phyloP scores from a whole-genome alignment of 1,284 basidiomycete genomes.

The Naganishia cerealis region DNA sequence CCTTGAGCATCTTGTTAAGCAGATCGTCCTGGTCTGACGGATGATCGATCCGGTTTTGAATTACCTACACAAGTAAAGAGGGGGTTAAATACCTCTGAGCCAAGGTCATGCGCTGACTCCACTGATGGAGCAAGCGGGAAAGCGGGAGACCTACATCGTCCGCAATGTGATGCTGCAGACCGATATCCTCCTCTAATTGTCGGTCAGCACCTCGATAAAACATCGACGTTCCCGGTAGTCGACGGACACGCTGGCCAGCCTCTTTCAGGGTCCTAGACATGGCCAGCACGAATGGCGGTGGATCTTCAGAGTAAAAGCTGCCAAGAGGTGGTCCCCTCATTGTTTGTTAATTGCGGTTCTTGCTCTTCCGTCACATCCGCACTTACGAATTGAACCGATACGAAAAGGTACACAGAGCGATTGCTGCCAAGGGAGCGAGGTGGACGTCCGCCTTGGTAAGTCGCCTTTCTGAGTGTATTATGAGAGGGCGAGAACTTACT shows the following conservation, averaged over 20 bases:
- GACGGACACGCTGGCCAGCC: conserved; percentile 51
- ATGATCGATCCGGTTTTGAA: conserved; percentile 53
- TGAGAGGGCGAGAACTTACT: conserved; percentile 41
- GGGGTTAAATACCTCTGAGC: not conserved
- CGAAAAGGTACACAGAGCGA: conserved; percentile 52
- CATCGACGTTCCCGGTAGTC: conserved; percentile 55
- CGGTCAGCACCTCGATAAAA: conserved; percentile 45
- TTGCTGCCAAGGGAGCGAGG: conserved; percentile 22
- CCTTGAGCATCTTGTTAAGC: conserved; percentile 58
- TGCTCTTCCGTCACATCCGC: not conserved
- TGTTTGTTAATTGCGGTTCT: not conserved
- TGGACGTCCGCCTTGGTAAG: not conserved
- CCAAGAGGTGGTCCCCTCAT: not conserved
- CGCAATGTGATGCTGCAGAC: conserved; percentile 55
- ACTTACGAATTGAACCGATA: conserved; percentile 50
- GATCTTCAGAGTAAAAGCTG: conserved; percentile 43
- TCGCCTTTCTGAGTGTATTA: not conserved
- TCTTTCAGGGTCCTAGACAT: conserved; percentile 58
- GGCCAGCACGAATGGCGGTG: conserved; percentile 56
- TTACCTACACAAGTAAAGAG: conserved; percentile 43
- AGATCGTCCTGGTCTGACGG: conserved; percentile 57
- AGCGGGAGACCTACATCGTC: conserved; percentile 46
- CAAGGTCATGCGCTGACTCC: too few species aligned
- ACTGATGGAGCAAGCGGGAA: conserved; percentile 6
- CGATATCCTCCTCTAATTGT: conserved; percentile 56